Evolutionary conservation across 1,284 basidiomycete genomes (phyloP).

Genomic region (Pisolithus thermaeus): DNA sequence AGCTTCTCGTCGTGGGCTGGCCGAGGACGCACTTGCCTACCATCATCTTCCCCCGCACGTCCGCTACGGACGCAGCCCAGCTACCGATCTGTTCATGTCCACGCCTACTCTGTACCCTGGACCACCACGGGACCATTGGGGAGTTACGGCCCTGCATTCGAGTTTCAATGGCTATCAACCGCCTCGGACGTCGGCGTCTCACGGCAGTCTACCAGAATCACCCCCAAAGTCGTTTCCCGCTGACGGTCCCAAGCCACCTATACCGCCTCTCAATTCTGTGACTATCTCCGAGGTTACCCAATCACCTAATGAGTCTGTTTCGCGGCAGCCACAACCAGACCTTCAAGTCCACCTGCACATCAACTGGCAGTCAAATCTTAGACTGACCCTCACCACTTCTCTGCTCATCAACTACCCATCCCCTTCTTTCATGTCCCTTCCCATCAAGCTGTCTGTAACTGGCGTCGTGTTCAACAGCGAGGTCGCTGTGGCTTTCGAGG

Average conservation of each 20-base stretch:
- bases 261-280: conserved; percentile 10
- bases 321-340: conserved; percentile 46
- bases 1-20: conserved; percentile 43
- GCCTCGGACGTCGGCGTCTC: conserved; percentile 29
- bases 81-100: conserved; percentile 54
- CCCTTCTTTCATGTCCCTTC: conserved; percentile 91
- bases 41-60: conserved; percentile 66
- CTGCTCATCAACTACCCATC: conserved; percentile 96
- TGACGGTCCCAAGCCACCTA: conserved; percentile 10
- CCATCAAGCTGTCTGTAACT: conserved; percentile 87
- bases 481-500: conserved; percentile 88
- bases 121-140: conserved; percentile 46
- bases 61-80: conserved; percentile 54
- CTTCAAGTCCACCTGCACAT: conserved; percentile 73
- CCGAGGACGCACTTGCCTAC: conserved; percentile 56
- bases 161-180: conserved; percentile 23
- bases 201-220: conserved; percentile 35
- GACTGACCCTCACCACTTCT: conserved; percentile 84
- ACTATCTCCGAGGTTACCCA: conserved; percentile 9
- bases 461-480: conserved; percentile 86
- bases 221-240: conserved; percentile 25
- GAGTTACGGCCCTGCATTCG: conserved; percentile 26
- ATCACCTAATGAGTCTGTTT: conserved; percentile 4
- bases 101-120: conserved; percentile 40
- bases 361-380: conserved; percentile 72